phyloP scores from a whole-genome alignment of 257 asterid genomes.

The Craterostigma plantagineum region DNA sequence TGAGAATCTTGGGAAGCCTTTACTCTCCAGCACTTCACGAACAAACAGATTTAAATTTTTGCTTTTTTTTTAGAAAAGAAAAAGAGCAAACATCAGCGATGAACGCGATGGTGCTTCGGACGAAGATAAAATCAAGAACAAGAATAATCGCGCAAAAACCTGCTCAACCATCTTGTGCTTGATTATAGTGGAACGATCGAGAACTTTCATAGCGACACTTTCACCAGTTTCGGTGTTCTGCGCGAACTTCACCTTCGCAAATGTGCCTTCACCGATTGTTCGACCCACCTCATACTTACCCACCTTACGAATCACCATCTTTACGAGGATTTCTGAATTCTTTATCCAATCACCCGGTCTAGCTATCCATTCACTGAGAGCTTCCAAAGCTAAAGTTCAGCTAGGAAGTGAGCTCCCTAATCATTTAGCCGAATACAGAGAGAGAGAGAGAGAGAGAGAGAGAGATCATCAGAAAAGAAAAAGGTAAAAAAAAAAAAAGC shows the following conservation, averaged over 20 bases:
- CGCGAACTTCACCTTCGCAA: constrained; percentile 96
- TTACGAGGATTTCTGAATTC: background rate
- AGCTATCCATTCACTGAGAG: no score
- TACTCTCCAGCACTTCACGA: no score
- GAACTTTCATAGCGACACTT: constrained; percentile 97
- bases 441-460: no score
- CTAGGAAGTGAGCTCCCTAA: no score
- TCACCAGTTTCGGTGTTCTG: constrained; percentile 97
- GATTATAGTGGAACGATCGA: constrained; percentile 88
- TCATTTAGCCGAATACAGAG: no score
- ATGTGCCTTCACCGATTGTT: constrained; percentile 95
- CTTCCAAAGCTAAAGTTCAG: no score
- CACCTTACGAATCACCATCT: constrained; percentile 87
- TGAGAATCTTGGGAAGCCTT: background rate
- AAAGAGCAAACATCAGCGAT: constrained; percentile 6
- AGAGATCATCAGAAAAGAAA: no score
- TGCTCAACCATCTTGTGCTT: constrained; percentile 97
- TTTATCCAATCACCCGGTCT: no score
- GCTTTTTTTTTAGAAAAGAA: no score
- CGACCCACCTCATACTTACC: constrained; percentile 97
- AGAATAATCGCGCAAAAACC: constrained; percentile 16
- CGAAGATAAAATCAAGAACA: background rate
- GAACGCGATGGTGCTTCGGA: constrained; percentile 3
- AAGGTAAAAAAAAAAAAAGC: no score
- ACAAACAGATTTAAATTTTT: no score